A percentile compares a stretch with the other conserved stretches of the same genome.
phyloP scores from a whole-genome alignment of 495 filamentous ascomycete species.

The Paragyromitra xinjiangensis region DNA sequence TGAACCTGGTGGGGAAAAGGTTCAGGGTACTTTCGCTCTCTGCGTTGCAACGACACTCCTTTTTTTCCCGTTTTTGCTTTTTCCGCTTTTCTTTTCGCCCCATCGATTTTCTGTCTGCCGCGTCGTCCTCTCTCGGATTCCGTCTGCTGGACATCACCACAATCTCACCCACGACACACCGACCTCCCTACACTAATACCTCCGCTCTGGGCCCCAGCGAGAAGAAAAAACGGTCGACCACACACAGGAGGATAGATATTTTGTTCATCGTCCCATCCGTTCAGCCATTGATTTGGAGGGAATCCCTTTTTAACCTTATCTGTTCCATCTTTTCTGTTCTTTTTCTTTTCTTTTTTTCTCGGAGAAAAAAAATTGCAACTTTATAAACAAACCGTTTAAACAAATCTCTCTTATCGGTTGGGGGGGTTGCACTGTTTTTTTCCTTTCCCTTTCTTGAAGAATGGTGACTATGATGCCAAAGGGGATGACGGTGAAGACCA shows the following conservation, averaged over 20 bases:
- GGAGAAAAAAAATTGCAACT: not conserved
- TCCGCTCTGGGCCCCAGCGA: slow-evolving; percentile 21
- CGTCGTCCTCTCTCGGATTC: slow-evolving; percentile 25
- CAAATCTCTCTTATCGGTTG: not conserved
- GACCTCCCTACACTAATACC: slow-evolving; percentile 24
- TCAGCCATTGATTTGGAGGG: slow-evolving; percentile 32
- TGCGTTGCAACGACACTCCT: slow-evolving; percentile 33
- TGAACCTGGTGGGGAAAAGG: slow-evolving; percentile 2
- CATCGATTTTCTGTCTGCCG: slow-evolving; percentile 9
- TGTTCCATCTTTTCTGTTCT: slow-evolving; percentile 14
- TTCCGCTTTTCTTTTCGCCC: not conserved
- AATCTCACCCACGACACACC: slow-evolving; percentile 16
- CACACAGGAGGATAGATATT: slow-evolving; percentile 4
- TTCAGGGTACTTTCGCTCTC: not conserved
- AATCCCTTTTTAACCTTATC: not conserved
- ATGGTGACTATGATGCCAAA: slow-evolving; percentile 52
- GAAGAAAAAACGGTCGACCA: not conserved
- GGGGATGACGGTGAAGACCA: slow-evolving; percentile 84
- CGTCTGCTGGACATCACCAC: slow-evolving; percentile 27
- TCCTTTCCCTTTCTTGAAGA: slow-evolving; percentile 7
- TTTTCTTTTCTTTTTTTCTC: slow-evolving; percentile 2
- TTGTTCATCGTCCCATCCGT: not conserved
- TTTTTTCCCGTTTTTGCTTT: slow-evolving; percentile 25
- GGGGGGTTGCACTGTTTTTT: not conserved
- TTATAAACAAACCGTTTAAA: not conserved